These are phyloP conservation scores for Globomyces pollinis-pini DNA, from an alignment of 192 early-diverging fungal genomes.

Conservation along the genomic window DNA sequence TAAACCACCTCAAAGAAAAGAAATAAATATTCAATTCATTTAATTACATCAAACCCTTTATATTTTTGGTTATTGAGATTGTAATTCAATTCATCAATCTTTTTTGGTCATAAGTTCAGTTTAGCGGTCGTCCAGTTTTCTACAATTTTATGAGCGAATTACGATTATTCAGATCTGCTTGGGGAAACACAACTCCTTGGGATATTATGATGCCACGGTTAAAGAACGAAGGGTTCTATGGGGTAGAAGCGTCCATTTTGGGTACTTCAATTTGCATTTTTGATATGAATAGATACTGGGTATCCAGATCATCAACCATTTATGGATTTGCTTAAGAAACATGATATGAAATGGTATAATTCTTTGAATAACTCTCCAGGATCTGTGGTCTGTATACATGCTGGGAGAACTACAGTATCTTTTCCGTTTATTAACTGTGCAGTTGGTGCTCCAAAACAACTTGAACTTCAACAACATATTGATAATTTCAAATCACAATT, in stretches of 20 bases:
- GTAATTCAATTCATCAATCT: too few species aligned
- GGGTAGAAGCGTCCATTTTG: background rate
- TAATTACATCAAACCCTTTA: too few species aligned
- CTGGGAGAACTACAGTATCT: background rate
- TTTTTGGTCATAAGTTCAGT: too few species aligned
- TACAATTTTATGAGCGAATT: too few species aligned
- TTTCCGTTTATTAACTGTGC: too few species aligned
- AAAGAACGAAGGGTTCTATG: background rate
- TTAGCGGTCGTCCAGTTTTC: too few species aligned
- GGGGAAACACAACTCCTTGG: background rate
- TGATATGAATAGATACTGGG: background rate
- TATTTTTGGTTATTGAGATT: too few species aligned
- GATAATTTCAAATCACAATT: background rate
- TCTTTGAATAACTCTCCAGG: too few species aligned
- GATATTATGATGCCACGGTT: background rate
- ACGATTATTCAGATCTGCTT: background rate
- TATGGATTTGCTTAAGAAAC: background rate
- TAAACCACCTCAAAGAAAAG: background rate
- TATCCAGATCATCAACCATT: background rate
- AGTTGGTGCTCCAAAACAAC: background rate
- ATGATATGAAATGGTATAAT: background rate
- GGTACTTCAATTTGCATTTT: too few species aligned
- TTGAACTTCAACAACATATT: background rate
- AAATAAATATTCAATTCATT: background rate
- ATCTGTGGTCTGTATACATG: slow-evolving; percentile 1